A percentile compares a stretch with the other conserved stretches of the same genome.
Conservation (phyloP, 225 moss, liverwort and hornwort genomes). For the Neckera pumila region DNA sequence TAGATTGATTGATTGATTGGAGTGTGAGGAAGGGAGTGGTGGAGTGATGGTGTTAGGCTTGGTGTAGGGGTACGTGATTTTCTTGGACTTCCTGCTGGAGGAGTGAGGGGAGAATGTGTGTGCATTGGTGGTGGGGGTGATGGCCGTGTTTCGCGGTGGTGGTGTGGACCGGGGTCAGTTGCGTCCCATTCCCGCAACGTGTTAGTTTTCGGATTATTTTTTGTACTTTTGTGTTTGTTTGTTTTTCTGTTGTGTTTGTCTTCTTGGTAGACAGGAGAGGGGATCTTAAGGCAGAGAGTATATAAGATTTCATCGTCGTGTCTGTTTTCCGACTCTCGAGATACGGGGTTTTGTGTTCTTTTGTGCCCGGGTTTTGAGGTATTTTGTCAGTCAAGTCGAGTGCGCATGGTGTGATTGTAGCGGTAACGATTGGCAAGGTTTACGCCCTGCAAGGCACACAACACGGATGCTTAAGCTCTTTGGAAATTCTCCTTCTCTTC, state of each 20-base stretch:
- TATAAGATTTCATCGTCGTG: background rate
- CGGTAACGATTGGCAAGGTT: background rate
- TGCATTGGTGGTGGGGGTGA: background rate
- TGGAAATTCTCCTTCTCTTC: background rate
- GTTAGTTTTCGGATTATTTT: background rate
- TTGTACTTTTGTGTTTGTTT: background rate
- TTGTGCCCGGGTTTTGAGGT: background rate
- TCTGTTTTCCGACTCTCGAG: background rate
- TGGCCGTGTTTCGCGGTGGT: background rate
- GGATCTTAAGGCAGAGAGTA: background rate
- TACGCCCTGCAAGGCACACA: background rate
- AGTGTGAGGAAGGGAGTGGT: background rate
- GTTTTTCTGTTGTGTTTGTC: background rate
- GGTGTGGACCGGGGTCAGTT: background rate
- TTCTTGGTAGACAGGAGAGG: background rate
- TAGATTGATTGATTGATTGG: background rate
- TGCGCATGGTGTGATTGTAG: background rate
- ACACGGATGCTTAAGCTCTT: background rate
- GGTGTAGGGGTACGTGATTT: background rate
- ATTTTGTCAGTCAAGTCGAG: background rate
- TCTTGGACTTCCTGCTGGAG: background rate
- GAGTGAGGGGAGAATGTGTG: background rate
- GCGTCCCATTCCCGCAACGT: slow-evolving; percentile 7
- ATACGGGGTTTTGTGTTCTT: background rate
- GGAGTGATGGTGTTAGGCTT: background rate